Conservation (phyloP, 305 asterid genomes). For the Ajuga reptans region DNA sequence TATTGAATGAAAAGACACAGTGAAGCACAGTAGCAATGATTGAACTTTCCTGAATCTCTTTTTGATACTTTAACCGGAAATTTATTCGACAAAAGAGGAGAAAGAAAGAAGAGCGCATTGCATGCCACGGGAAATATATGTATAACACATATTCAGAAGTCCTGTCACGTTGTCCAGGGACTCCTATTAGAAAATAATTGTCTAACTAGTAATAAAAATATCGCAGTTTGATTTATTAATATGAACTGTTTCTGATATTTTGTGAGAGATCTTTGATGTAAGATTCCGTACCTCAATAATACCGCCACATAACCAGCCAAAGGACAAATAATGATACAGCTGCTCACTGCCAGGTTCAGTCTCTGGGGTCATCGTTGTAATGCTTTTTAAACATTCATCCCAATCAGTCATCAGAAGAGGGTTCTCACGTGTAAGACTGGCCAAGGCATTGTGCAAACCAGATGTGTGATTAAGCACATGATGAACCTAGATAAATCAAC, state of each 20-base stretch:
- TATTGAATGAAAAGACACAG: no score
- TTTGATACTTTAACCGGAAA: no score
- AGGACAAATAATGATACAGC: constrained; percentile 76
- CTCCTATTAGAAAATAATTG: not conserved
- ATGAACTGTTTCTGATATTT: not conserved
- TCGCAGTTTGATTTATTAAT: not conserved
- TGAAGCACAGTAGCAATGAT: no score
- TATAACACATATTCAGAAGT: no score
- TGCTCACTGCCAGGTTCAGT: constrained; percentile 80
- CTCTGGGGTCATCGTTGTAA: constrained; percentile 50
- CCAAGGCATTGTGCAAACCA: constrained; percentile 88
- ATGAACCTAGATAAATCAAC: constrained; percentile 56
- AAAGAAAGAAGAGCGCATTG: no score
- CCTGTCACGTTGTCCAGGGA: not conserved
- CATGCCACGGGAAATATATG: no score
- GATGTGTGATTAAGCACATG: constrained; percentile 97
- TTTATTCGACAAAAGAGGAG: no score
- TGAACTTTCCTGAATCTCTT: no score
- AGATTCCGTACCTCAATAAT: constrained; percentile 69
- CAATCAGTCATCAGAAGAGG: constrained; percentile 72
- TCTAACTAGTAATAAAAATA: not conserved
- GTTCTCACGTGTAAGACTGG: constrained; percentile 54
- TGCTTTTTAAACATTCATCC: constrained; percentile 70
- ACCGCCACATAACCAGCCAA: constrained; percentile 97
- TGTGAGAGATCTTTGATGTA: constrained; percentile 8